Evolutionary conservation across 164 flowering plant genomes (phyloP).

Genomic region (Kingdonia uniflora): DNA sequence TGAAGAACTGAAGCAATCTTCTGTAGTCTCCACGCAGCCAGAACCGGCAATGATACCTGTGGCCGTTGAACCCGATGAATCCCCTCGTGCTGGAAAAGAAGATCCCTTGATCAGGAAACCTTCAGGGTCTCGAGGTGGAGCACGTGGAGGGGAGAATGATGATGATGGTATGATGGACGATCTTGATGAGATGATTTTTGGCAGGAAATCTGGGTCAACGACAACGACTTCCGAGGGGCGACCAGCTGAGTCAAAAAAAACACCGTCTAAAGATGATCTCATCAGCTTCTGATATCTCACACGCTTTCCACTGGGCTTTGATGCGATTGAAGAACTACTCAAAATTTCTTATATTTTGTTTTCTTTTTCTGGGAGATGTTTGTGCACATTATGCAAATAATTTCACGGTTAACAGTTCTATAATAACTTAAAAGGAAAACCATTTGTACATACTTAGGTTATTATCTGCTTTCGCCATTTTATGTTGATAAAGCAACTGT

Average conservation of each 20-base stretch:
- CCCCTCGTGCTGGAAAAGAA: slow-evolving; percentile 54
- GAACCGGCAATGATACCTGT: slow-evolving; percentile 94
- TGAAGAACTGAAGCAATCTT: slow-evolving; percentile 57
- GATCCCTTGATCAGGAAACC: slow-evolving; percentile 67
- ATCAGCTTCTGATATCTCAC: slow-evolving; percentile 39
- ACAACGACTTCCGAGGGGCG: slow-evolving; percentile 36
- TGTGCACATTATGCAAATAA: no score
- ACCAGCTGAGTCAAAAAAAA: slow-evolving; percentile 62
- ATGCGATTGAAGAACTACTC: no score
- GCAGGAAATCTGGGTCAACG: slow-evolving; percentile 48
- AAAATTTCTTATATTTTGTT: no score
- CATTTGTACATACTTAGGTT: no score
- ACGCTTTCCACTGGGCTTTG: not conserved
- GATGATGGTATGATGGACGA: slow-evolving; percentile 80
- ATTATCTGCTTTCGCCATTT: no score
- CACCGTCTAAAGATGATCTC: slow-evolving; percentile 62
- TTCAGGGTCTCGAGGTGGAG: slow-evolving; percentile 30
- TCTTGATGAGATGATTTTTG: slow-evolving; percentile 97
- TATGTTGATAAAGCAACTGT: no score
- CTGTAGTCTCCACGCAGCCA: slow-evolving; percentile 27
- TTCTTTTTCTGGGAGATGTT: no score
- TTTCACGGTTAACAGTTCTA: no score
- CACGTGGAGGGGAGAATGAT: slow-evolving; percentile 36
- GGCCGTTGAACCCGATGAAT: slow-evolving; percentile 86
- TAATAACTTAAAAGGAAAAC: no score